Evolutionary conservation across 148 eudicot genomes (phyloP).

Genomic region (Beta vulgaris): DNA sequence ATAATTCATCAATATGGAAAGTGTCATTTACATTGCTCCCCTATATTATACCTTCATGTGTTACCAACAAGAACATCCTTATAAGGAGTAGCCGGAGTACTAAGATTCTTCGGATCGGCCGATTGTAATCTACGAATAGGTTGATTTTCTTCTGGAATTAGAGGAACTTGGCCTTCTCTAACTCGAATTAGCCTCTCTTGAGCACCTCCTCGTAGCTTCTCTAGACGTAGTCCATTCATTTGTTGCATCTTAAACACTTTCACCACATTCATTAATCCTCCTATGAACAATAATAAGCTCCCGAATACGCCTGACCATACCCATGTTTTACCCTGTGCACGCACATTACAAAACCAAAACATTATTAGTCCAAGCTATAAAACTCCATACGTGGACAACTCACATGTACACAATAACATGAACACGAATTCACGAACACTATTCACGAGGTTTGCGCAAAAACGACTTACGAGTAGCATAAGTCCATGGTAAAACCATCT

Average conservation of each 20-base stretch:
- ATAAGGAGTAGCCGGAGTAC: conserved; percentile 46
- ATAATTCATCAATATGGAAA: conserved; percentile 3
- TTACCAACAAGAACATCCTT: conserved; percentile 65
- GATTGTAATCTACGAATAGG: conserved; percentile 13
- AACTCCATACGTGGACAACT: too few species aligned
- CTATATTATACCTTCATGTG: conserved; percentile 21
- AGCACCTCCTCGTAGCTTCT: conserved; percentile 87
- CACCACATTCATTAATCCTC: conserved; percentile 71
- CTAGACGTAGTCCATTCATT: conserved; percentile 53
- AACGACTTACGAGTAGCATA: conserved; percentile 44
- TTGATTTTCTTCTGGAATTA: conserved; percentile 36
- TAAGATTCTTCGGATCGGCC: conserved; percentile 1
- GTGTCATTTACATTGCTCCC: conserved; percentile 1
- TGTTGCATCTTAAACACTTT: conserved; percentile 87
- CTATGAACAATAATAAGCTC: conserved; percentile 59
- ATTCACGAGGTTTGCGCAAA: too few species aligned
- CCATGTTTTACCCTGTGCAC: conserved; percentile 60
- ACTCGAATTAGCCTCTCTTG: conserved; percentile 54
- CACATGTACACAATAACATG: too few species aligned
- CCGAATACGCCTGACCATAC: conserved; percentile 69
- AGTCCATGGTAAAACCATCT: conserved; percentile 46
- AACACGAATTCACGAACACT: too few species aligned
- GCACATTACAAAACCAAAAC: background rate
- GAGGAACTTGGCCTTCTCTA: conserved; percentile 61
- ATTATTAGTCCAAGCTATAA: background rate